Evolutionary conservation across 345 rosid genomes (phyloP).

Genomic region (Chamaenerion angustifolium): DNA sequence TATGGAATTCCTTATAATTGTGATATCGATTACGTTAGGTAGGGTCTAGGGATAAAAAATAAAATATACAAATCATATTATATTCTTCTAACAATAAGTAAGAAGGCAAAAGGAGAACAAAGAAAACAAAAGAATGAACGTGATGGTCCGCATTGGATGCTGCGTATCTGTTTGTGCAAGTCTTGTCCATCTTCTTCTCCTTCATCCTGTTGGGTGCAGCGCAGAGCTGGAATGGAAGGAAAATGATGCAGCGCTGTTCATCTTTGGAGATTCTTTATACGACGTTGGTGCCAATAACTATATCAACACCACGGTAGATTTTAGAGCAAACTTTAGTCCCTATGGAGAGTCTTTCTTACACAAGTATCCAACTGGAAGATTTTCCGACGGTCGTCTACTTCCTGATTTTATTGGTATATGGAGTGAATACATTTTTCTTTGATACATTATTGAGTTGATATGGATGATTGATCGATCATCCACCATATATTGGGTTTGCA

Average conservation of each 20-base stretch:
- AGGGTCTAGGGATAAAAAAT: too few species aligned
- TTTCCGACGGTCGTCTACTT: conserved; percentile 16
- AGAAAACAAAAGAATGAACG: too few species aligned
- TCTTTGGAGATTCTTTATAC: conserved; percentile 27
- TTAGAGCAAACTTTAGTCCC: conserved; percentile 18
- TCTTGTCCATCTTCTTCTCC: too few species aligned
- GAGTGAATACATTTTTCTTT: not conserved
- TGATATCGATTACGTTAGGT: too few species aligned
- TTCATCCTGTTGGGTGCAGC: too few species aligned
- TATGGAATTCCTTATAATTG: too few species aligned
- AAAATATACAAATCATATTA: too few species aligned
- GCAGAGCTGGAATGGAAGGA: too few species aligned
- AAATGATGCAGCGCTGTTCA: conserved; percentile 7
- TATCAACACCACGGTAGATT: conserved; percentile 8
- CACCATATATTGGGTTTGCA: not conserved
- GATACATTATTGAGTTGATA: not conserved
- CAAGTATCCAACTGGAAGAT: conserved; percentile 15
- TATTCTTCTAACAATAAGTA: too few species aligned
- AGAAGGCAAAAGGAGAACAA: too few species aligned
- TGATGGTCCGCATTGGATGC: too few species aligned
- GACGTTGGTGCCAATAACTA: conserved; percentile 26
- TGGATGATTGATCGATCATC: not conserved
- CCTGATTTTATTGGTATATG: conserved; percentile 18
- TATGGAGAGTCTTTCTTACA: conserved; percentile 18
- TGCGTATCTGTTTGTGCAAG: too few species aligned